Base-by-base conservation (phyloP, 345 rosid species). In the Citrus sp. region DNA sequence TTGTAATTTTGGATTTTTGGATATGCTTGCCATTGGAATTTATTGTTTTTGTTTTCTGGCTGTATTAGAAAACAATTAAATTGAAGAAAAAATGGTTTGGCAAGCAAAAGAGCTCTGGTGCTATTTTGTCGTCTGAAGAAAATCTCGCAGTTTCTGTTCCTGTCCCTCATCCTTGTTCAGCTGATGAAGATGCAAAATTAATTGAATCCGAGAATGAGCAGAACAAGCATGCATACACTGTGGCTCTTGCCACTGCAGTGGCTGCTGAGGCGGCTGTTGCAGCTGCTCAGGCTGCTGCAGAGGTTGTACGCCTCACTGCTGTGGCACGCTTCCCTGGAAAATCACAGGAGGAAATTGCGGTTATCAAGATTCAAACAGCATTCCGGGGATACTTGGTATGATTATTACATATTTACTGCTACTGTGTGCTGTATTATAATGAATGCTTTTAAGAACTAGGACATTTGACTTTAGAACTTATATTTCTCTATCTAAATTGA, bases 301-400 rank as follows among this genome's bases (percentile, higher is more conserved):
- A 87, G 82, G 92, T 87, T 79, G 88, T 91, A 64, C 91, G 90
- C 72, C 90, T 84, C 79, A 84, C 95, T 69, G 59, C 87, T 22
- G 49, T 67, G 6, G 73, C 87, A 16, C 89, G 84, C 65, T 85
- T 72, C 82, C 76, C 79, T 2, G 97, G 93, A 27, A 91, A 89
- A 84, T 87, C 94, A 37, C 83, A 79, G 77, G 94, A 90, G 80
- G 93, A 90, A 79, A 81, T 78, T 4, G 97, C 97, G 0, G 89
- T 89, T 64, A 89, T 92, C 82, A 87, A 84, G 90, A 90, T 93
- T 85, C 98, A 93, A 82, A 88, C 97, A 21, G 87, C 89, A 70
- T 92, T 92, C 65, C 86, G 97, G 81, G 97, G 93, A 63, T 86
- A 92, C 79, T 74, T 87, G 93, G 98, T 90, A 87, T 34, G 21